These are phyloP conservation scores for Leccinum sublutescens DNA, from an alignment of 768 basidiomycete species.

Conservation along the genomic window DNA sequence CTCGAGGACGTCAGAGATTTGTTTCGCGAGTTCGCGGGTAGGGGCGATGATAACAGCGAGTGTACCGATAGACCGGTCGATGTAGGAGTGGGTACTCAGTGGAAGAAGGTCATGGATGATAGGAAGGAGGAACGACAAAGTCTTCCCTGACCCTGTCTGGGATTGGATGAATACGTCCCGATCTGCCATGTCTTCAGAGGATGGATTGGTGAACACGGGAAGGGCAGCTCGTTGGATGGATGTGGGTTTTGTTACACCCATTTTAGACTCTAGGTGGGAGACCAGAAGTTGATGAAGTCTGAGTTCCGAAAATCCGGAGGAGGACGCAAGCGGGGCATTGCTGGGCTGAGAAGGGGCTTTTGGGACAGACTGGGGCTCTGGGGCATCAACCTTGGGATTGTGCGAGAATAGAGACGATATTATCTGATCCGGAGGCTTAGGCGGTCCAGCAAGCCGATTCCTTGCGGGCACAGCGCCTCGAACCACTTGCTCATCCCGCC, in stretches of 20 bases:
- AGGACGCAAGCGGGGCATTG: slow-evolving; percentile 77
- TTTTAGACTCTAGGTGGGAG: slow-evolving; percentile 73
- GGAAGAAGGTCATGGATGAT: slow-evolving; percentile 94
- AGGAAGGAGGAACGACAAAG: slow-evolving; percentile 88
- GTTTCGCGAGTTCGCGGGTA: slow-evolving; percentile 93
- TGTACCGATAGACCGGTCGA: slow-evolving; percentile 93
- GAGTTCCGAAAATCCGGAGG: slow-evolving; percentile 77
- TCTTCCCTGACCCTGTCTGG: slow-evolving; percentile 97
- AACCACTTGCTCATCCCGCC: slow-evolving; percentile 28
- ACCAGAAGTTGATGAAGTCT: slow-evolving; percentile 82
- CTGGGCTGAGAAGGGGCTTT: slow-evolving; percentile 52
- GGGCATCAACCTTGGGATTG: slow-evolving; percentile 66
- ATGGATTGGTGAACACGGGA: slow-evolving; percentile 54
- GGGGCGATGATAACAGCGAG: slow-evolving; percentile 93
- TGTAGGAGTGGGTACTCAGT: slow-evolving; percentile 84
- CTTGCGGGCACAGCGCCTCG: slow-evolving; percentile 15
- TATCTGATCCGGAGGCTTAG: slow-evolving; percentile 49
- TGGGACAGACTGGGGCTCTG: slow-evolving; percentile 25
- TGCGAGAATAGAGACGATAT: slow-evolving; percentile 90
- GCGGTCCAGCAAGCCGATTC: slow-evolving; percentile 20
- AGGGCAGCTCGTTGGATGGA: slow-evolving; percentile 80
- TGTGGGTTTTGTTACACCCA: slow-evolving; percentile 83
- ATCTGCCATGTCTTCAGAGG: slow-evolving; percentile 36
- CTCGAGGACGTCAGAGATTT: slow-evolving; percentile 95
- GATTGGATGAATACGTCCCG: slow-evolving; percentile 93